Conservation (phyloP, 2,329 filamentous ascomycete species). For the Scedosporium apiospermum region DNA sequence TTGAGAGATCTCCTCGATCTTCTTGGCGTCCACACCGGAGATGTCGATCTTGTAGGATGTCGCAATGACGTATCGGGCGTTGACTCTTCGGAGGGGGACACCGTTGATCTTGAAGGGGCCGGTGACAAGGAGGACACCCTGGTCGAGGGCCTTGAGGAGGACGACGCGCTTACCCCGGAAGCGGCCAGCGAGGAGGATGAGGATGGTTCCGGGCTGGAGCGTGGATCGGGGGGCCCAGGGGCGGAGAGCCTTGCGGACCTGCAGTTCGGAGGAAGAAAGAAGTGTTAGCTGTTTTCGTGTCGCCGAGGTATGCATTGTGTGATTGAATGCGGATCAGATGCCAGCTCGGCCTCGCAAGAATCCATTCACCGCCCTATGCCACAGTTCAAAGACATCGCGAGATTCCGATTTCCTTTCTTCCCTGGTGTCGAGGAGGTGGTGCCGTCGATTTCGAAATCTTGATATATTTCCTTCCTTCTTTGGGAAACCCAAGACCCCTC, state of each 20-base stretch:
- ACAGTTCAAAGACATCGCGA: not conserved
- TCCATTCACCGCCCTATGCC: too few species aligned
- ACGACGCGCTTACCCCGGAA: constrained; percentile 99
- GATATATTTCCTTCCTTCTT: not conserved
- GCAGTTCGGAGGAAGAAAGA: constrained; percentile 13
- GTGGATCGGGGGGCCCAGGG: constrained; percentile 78
- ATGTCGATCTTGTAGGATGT: constrained; percentile 81
- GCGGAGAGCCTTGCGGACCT: constrained; percentile 93
- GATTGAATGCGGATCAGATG: not conserved
- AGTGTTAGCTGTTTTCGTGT: not conserved
- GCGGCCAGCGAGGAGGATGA: constrained; percentile 98
- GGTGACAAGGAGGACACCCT: constrained; percentile 97
- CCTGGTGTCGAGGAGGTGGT: not conserved
- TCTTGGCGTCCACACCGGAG: constrained; percentile 76
- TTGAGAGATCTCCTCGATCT: constrained; percentile 69
- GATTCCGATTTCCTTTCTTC: not conserved
- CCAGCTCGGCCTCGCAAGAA: not conserved
- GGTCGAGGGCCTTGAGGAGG: constrained; percentile 93
- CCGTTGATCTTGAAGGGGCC: constrained; percentile 99
- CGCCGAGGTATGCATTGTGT: not conserved
- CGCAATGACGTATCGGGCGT: constrained; percentile 88
- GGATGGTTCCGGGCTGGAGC: constrained; percentile 88
- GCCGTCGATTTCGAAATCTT: not conserved
- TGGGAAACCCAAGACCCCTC: not conserved
- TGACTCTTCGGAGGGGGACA: constrained; percentile 90